phyloP scores from a whole-genome alignment of 108 stramenopile species.

The Conticribra weissflogii region DNA sequence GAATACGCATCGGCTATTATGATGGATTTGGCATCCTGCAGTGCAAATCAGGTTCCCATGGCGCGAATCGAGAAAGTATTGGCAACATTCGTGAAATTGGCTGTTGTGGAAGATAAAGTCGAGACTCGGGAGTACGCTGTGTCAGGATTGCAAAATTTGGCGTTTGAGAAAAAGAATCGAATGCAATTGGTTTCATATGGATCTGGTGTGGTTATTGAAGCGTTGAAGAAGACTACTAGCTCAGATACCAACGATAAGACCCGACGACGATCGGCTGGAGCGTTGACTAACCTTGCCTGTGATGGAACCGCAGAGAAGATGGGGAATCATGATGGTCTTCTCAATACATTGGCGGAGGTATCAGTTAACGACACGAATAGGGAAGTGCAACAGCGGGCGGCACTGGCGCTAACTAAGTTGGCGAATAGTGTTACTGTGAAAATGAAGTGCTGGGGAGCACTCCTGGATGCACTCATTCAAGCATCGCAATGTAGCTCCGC shows the following conservation, averaged over 20 bases:
- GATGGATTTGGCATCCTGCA: conserved; percentile 81
- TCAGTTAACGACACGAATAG: conserved; percentile 62
- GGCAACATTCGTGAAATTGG: conserved; percentile 78
- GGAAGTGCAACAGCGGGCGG: conserved; percentile 79
- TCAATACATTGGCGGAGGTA: conserved; percentile 69
- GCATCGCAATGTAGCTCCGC: conserved; percentile 66
- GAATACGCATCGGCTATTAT: conserved; percentile 76
- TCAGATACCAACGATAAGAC: conserved; percentile 69
- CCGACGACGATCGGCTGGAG: conserved; percentile 77
- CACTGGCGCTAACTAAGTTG: conserved; percentile 83
- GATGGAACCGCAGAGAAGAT: conserved; percentile 77
- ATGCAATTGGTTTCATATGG: conserved; percentile 61
- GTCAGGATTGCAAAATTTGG: conserved; percentile 83
- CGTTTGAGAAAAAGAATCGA: conserved; percentile 77
- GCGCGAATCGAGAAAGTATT: conserved; percentile 73
- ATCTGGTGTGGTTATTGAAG: conserved; percentile 80
- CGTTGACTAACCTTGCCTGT: conserved; percentile 83
- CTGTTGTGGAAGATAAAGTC: conserved; percentile 62
- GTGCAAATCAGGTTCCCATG: conserved; percentile 76
- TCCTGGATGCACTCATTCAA: conserved; percentile 78
- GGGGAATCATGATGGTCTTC: conserved; percentile 75
- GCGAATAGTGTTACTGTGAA: conserved; percentile 64
- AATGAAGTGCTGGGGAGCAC: conserved; percentile 62
- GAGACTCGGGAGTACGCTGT: conserved; percentile 81
- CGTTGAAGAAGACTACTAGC: conserved; percentile 65